Base-by-base conservation (phyloP, 2,329 filamentous ascomycete species). In the Venturia pyrina region DNA sequence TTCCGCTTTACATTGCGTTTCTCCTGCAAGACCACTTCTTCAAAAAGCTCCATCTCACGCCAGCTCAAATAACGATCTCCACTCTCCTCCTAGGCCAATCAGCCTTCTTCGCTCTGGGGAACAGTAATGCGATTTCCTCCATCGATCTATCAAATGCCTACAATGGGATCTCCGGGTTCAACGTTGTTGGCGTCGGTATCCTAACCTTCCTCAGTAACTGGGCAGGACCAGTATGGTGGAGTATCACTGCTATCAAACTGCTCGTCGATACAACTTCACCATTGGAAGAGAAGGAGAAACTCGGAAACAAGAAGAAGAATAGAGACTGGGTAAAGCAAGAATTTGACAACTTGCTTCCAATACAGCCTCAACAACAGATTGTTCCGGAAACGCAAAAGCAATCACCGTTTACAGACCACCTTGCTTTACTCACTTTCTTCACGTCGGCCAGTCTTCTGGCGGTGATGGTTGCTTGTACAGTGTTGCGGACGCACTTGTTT, bases 131-230 rank as follows among this genome's bases (percentile, higher is more conserved):
- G 50, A 96, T 99, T 70, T 96, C 93, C 15, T 93, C 90, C n/a
- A 86, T 99, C 71, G 93, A 98, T 73, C 83, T 99, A 24, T 96
- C 91, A 6, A 96, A 89, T 73, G 93, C 93, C 0, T 99, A 99
- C 78, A 99, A 99, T 72, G 95, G 95, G 68, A 83, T 99, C 46
- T 84, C 83, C 62, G 85, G 83, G 66, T 99, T 96, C 80, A 93
- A 90, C 72, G 81, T 95, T 68, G 69, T 86, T n/a, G 82, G 87
- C 19, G 95, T 99, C 19, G 95, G 91, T 0, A 68, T 90, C 3
- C 81, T 99, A 63, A 92, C 93, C 1, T 96, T 97, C 72, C 74
- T 91, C 7, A 86, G 89, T 70, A 99, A 99, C 75, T 99, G 93
- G 93, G 87, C 91, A 0, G 95, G 89, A 0, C 87, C 93, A 0